These are phyloP conservation scores for Rubia tinctorum DNA, from an alignment of 305 asterid species.

Conservation along the genomic window DNA sequence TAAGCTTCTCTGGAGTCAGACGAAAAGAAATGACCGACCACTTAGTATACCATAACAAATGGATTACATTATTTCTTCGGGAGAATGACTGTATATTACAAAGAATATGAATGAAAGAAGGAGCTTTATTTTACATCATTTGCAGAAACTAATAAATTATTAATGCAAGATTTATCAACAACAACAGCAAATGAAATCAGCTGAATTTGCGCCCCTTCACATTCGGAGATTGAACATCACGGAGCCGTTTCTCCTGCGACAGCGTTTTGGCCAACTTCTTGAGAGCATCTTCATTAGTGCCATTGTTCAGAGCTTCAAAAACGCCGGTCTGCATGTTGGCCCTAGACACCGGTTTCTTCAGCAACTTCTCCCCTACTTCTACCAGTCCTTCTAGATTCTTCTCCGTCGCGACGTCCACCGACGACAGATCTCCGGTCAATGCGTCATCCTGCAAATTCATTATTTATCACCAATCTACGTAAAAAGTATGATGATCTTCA, in stretches of 20 bases:
- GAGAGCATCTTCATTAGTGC: not conserved
- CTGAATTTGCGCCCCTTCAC: not conserved
- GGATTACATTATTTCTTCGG: too few relatives aligned
- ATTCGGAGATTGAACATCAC: not conserved
- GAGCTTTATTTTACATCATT: too few relatives aligned
- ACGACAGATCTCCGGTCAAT: not conserved
- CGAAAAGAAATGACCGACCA: too few relatives aligned
- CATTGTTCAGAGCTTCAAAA: not conserved
- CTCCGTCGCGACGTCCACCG: not conserved
- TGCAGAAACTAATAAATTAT: too few relatives aligned
- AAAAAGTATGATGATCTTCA: too few relatives aligned
- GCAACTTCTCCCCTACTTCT: not conserved
- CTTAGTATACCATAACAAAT: too few relatives aligned
- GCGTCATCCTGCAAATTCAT: not conserved
- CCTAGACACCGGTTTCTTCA: not conserved
- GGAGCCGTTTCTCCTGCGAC: not conserved
- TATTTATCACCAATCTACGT: too few relatives aligned
- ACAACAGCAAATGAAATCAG: too few relatives aligned
- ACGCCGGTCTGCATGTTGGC: not conserved
- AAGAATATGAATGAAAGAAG: too few relatives aligned
- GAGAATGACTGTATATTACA: too few relatives aligned
- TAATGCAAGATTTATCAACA: too few relatives aligned
- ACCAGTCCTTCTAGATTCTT: not conserved
- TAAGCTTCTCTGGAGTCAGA: too few relatives aligned
- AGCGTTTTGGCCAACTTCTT: not conserved